These are phyloP conservation scores for Aureobasidium sp. DNA, from an alignment of 2,329 filamentous ascomycete species.

Conservation along the genomic window DNA sequence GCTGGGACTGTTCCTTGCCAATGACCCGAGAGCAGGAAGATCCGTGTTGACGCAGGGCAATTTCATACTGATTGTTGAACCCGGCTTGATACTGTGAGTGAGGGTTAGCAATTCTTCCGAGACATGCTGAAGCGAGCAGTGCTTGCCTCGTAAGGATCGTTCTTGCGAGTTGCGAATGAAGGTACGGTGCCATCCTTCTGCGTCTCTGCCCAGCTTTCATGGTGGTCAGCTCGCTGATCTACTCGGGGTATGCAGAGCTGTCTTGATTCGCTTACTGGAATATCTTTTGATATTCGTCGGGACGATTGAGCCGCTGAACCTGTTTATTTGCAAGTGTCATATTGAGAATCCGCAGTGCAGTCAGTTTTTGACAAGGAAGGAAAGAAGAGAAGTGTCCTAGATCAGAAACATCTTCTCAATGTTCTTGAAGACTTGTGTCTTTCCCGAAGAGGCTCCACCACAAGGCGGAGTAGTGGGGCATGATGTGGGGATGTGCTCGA, in stretches of 20 bases:
- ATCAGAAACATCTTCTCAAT: background rate
- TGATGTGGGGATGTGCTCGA: constrained; percentile 1
- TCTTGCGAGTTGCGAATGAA: constrained; percentile 48
- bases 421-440: background rate
- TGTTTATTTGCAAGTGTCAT: constrained; percentile 8
- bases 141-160: constrained; percentile 47
- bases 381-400: background rate
- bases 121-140: constrained; percentile 1
- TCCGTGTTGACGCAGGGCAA: background rate
- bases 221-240: constrained; percentile 2
- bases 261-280: constrained; percentile 17
- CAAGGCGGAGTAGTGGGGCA: constrained; percentile 7
- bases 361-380: background rate
- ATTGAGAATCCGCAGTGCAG: background rate
- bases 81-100: constrained; percentile 46
- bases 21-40: background rate
- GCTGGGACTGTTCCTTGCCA: constrained; percentile 3
- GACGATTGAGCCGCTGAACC: constrained; percentile 16
- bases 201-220: constrained; percentile 48
- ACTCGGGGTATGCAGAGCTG: background rate
- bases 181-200: constrained; percentile 50
- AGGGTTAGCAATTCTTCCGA: constrained; percentile 13
- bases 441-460: background rate
- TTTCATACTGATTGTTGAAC: constrained; percentile 45
- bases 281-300: constrained; percentile 20